These are phyloP conservation scores for Fraxinus anomala DNA, from an alignment of 257 asterid genomes.

Conservation along the genomic window DNA sequence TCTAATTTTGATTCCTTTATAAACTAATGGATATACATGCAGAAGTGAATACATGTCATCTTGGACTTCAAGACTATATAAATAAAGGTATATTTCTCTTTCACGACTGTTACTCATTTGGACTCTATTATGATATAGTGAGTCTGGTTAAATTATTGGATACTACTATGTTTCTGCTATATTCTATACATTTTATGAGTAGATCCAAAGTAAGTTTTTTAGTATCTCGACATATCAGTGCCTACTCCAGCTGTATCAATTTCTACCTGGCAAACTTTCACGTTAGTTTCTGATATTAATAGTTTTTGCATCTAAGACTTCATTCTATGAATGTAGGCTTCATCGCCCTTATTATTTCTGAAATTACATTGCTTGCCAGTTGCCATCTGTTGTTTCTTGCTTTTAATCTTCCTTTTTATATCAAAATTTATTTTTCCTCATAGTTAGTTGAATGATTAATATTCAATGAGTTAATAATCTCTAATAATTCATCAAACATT, in stretches of 20 bases:
- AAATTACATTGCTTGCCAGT: background rate
- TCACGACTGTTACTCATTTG: background rate
- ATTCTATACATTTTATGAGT: background rate
- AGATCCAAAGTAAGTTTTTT: background rate
- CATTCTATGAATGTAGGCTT: background rate
- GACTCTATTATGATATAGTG: background rate
- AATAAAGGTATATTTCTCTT: slow-evolving; percentile 49
- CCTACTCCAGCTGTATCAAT: background rate
- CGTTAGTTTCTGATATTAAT: background rate
- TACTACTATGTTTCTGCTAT: background rate
- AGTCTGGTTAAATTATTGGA: background rate
- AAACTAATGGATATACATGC: slow-evolving; percentile 41
- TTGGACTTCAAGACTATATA: slow-evolving; percentile 61
- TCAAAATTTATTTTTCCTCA: background rate
- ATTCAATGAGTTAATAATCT: background rate
- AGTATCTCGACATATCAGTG: background rate
- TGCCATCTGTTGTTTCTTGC: background rate
- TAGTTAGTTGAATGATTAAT: background rate
- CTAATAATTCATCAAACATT: background rate
- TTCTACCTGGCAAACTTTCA: background rate
- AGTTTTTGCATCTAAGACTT: background rate
- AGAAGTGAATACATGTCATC: slow-evolving; percentile 82
- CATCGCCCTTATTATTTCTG: background rate
- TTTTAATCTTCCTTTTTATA: background rate
- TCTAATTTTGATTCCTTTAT: slow-evolving; percentile 28